phyloP scores from a whole-genome alignment of 1,284 basidiomycete genomes.

The Exobasidium rhododendri region DNA sequence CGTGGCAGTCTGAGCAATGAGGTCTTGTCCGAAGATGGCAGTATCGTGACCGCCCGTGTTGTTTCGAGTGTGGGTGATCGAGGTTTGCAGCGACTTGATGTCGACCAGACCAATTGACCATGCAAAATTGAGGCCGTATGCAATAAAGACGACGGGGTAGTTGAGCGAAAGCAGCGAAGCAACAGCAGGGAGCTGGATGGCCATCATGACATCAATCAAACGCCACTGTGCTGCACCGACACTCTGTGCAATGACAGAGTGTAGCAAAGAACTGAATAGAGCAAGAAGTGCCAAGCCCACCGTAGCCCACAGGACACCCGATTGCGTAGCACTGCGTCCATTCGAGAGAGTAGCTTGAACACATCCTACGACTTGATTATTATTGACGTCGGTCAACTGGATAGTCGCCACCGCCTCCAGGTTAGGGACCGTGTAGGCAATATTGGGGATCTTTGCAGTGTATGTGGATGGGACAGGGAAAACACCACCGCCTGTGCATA shows the following conservation, averaged over 20 bases:
- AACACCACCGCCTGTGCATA: conserved; percentile 62
- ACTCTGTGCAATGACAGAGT: conserved; percentile 60
- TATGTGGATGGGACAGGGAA: conserved; percentile 66
- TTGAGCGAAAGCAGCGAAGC: conserved; percentile 77
- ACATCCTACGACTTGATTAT: conserved; percentile 74
- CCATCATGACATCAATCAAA: conserved; percentile 74
- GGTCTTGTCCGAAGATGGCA: conserved; percentile 28
- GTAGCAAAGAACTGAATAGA: conserved; percentile 66
- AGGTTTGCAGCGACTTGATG: conserved; percentile 66
- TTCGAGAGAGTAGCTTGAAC: conserved; percentile 87
- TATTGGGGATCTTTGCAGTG: conserved; percentile 65
- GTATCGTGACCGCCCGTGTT: conserved; percentile 67
- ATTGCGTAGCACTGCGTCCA: conserved; percentile 75
- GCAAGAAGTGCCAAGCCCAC: conserved; percentile 69
- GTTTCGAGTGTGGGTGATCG: conserved; percentile 76
- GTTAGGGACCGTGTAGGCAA: conserved; percentile 84
- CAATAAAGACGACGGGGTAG: conserved; percentile 76
- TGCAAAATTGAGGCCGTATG: conserved; percentile 78
- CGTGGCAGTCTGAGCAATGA: conserved; percentile 33
- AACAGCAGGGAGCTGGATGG: conserved; percentile 76
- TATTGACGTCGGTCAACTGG: conserved; percentile 67
- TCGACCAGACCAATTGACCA: conserved; percentile 84
- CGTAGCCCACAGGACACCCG: conserved; percentile 73
- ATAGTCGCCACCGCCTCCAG: conserved; percentile 85
- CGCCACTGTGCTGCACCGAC: conserved; percentile 58